phyloP scores from a whole-genome alignment of 192 early-diverging fungal genomes.

The Coemansia sp. region DNA sequence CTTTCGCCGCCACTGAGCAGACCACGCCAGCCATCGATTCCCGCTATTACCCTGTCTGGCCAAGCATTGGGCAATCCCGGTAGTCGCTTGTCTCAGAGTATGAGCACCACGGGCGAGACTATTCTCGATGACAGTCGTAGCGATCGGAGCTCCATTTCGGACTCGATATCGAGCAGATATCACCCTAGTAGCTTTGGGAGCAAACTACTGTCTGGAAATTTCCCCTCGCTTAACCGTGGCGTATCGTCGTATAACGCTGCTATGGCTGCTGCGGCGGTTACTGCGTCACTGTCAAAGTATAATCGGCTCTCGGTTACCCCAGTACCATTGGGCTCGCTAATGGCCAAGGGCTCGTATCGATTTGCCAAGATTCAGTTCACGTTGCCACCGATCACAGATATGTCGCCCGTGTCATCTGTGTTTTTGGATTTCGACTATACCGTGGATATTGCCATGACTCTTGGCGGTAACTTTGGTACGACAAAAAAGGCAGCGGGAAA shows the following conservation, averaged over 20 bases:
- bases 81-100: conserved; percentile 38
- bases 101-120: conserved; percentile 20
- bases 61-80: neutral
- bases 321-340: conserved; percentile 39
- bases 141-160: conserved; percentile 54
- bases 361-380: conserved; percentile 56
- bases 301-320: conserved; percentile 27
- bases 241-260: conserved; percentile 13
- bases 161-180: conserved; percentile 49
- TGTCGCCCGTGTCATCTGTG: conserved; percentile 55
- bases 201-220: conserved; percentile 13
- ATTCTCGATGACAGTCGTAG: conserved; percentile 40
- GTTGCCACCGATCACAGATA: conserved; percentile 40
- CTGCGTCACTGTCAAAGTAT: conserved; percentile 18
- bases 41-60: neutral
- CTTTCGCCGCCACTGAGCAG: neutral
- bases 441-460: conserved; percentile 44
- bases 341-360: conserved; percentile 51
- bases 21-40: conserved; percentile 5
- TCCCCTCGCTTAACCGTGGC: conserved; percentile 34
- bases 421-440: conserved; percentile 56
- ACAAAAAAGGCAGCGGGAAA: conserved; percentile 29
- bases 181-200: conserved; percentile 17
- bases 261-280: neutral
- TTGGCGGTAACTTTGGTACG: conserved; percentile 54